Conservation (phyloP, 2,329 filamentous ascomycete species). For the Cephalotrichum gorgonifer region DNA sequence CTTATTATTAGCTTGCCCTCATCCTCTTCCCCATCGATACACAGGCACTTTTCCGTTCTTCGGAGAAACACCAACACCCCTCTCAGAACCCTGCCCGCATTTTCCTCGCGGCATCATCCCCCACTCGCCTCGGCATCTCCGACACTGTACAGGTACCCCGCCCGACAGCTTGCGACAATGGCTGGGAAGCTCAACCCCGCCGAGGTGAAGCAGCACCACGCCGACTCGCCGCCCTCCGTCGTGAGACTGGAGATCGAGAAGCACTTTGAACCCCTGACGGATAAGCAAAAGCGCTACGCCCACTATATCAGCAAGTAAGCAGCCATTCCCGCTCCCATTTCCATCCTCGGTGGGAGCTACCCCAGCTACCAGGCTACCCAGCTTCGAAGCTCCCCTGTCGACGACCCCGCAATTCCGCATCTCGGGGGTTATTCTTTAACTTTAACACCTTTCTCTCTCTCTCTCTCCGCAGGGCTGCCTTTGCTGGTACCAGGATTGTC, state of each 20-base stretch:
- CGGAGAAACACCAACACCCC: slow-evolving; percentile 12
- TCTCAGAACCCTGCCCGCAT: neutral
- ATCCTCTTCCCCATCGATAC: neutral
- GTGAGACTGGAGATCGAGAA: slow-evolving; percentile 84
- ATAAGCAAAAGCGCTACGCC: slow-evolving; percentile 79
- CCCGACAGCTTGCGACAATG: slow-evolving; percentile 30
- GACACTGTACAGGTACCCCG: neutral
- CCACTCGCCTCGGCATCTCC: neutral
- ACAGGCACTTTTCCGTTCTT: neutral
- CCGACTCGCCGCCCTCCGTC: slow-evolving; percentile 80
- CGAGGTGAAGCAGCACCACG: slow-evolving; percentile 68
- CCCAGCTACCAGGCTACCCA: slow-evolving; percentile 1
- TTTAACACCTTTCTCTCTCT: slow-evolving; percentile 2
- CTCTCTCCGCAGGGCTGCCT: slow-evolving; percentile 49
- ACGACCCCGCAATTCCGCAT: neutral
- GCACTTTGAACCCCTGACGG: slow-evolving; percentile 71
- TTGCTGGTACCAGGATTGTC: slow-evolving; percentile 68
- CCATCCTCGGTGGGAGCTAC: too few relatives aligned
- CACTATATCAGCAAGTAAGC: slow-evolving; percentile 74
- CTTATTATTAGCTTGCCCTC: neutral
- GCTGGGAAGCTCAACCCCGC: slow-evolving; percentile 28
- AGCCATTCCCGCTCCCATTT: too few relatives aligned
- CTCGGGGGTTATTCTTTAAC: neutral
- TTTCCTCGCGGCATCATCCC: neutral
- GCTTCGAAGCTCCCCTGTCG: neutral